Percentiles rank a stretch among this genome's conserved stretches.
Evolutionary conservation across 1,139 yeast genomes (phyloP).

Genomic region (Trichomonascaceae sp.): DNA sequence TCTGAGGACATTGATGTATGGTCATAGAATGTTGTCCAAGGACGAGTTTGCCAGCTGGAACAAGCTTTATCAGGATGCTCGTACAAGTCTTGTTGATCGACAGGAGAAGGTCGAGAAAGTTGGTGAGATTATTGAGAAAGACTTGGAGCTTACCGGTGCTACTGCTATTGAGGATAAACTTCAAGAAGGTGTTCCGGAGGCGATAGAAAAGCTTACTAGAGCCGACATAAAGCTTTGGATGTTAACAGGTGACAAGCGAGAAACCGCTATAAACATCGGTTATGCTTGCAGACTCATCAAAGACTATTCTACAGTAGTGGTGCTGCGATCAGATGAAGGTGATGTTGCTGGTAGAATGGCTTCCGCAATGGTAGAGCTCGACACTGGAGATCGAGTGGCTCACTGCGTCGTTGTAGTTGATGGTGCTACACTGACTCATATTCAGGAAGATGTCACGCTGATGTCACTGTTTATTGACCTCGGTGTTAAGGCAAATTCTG

Average conservation of each 20-base stretch:
- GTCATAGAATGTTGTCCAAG: constrained; percentile 63
- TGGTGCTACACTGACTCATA: constrained; percentile 69
- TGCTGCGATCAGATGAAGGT: constrained; percentile 53
- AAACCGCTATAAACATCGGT: constrained; percentile 96
- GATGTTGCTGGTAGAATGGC: constrained; percentile 45
- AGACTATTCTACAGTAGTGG: constrained; percentile 85
- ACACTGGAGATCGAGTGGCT: constrained; percentile 62
- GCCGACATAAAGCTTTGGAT: constrained; percentile 97
- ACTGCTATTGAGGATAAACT: constrained; percentile 97
- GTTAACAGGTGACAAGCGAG: constrained; percentile 97
- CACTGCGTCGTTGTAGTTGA: constrained; percentile 93
- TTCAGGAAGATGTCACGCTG: constrained; percentile 67
- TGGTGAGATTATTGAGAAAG: constrained; percentile 66
- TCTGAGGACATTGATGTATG: constrained; percentile 77
- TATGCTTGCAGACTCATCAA: constrained; percentile 88
- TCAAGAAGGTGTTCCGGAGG: constrained; percentile 92
- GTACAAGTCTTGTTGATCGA: constrained; percentile 67
- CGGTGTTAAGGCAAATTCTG: constrained; percentile 84
- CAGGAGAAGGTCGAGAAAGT: constrained; percentile 58
- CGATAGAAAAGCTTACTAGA: constrained; percentile 83
- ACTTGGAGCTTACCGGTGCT: constrained; percentile 73
- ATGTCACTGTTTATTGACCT: constrained; percentile 74
- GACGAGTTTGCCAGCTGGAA: constrained; percentile 64
- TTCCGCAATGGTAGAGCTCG: constrained; percentile 55
- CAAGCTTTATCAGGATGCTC: constrained; percentile 61